Evolutionary conservation across 768 basidiomycete species (phyloP), one percentile per base, ranked within the genome.

Genomic region (Naematelia aurantialba): DNA sequence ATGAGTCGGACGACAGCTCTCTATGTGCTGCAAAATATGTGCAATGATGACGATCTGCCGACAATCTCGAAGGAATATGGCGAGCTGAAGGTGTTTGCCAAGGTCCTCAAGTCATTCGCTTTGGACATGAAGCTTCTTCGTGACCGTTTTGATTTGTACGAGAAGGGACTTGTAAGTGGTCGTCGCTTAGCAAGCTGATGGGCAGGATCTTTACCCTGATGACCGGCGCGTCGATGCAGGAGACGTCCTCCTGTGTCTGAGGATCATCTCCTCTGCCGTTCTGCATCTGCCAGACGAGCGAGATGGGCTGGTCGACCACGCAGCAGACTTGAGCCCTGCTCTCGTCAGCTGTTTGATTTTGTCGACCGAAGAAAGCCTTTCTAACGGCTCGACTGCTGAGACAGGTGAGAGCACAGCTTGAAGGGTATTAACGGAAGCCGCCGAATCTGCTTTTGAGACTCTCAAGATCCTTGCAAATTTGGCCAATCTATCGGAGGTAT

Each of bases 81-180:
- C 0, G 22, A 29, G 14, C 25, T 14, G 12, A 4, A 12, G 14
- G 42, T 54, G 0, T 42, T 63, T 13, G 21, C 39, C 5, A 39
- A 50, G 34, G 34, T 39, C 17, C 34, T 39, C 34, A 39, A 39
- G 34, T 39, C 34, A 39, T 52, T 62, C 27, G 34, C 3, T n/a
- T 10, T 34, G n/a, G 63, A 61, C 8, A 31, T 60, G 2, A 45
- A 49, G 1, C 44, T 42, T 1, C 44, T 69, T 3, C 53, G 27
- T 4, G 60, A 59, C 21, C 60, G 68, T 4, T 65, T 70, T 29
- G 68, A 65, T 30, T 39, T 72, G 34, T 59, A 56, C 19, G 65
- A 72, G 53, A 72, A 69, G 45, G 68, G 70, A 0, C 44, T 72
- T 45, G 68, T 69, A 39, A 56, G 68, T 64, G 14, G 5, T 17